Evolutionary conservation across 2,329 filamentous ascomycete genomes (phyloP).

Genomic region (Ophioceras dolichostomum): DNA sequence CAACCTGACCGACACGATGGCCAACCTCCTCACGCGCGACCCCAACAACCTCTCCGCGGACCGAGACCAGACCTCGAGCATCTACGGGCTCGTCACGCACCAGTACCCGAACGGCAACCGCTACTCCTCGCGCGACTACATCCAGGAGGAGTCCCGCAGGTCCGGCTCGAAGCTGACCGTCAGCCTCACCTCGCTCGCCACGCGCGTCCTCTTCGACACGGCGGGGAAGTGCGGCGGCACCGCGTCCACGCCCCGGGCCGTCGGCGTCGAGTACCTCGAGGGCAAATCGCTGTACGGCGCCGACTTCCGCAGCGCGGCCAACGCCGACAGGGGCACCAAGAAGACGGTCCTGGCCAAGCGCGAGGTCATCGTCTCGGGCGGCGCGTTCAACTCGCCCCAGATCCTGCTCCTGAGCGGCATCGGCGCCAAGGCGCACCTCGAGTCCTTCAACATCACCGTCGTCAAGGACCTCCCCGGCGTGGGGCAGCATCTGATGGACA

Average conservation of each 20-base stretch:
- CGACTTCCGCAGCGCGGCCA: constrained; percentile 8
- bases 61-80: constrained; percentile 14
- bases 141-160: constrained; percentile 11
- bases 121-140: constrained; percentile 16
- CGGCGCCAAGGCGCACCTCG: constrained; percentile 17
- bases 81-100: constrained; percentile 15
- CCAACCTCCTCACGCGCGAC: constrained; percentile 23
- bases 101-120: constrained; percentile 14
- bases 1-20: constrained; percentile 6
- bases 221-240: constrained; percentile 2
- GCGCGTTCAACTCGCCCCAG: constrained; percentile 36
- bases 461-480: constrained; percentile 33
- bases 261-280: constrained; percentile 20
- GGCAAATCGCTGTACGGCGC: constrained; percentile 20
- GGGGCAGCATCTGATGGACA: constrained; percentile 36
- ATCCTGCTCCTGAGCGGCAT: constrained; percentile 28
- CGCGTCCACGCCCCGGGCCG: constrained; percentile 13
- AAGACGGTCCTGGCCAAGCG: constrained; percentile 14
- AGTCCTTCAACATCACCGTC: constrained; percentile 28
- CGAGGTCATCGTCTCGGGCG: constrained; percentile 38
- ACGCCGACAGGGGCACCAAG: constrained; percentile 13
- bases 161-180: constrained; percentile 11
- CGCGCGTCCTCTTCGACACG: constrained; percentile 14
- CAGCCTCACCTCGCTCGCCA: constrained; percentile 16
- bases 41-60: constrained; percentile 30